Evolutionary conservation across 345 rosid genomes (phyloP).

Genomic region (Hirschfeldia incana): DNA sequence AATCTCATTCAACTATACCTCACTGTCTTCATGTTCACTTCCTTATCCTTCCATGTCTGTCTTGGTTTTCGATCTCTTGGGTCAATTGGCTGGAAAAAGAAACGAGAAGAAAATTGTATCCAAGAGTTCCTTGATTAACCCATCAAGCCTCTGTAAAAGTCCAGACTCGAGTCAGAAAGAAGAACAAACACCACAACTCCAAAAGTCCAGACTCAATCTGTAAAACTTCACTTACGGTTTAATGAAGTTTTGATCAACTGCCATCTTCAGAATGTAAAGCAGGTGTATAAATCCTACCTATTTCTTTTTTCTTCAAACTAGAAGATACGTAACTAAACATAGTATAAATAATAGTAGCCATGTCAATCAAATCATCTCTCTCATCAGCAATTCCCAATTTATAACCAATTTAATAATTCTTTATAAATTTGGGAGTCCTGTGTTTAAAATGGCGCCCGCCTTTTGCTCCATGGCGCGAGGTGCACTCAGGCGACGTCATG

Average conservation of each 20-base stretch:
- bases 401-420: too few species aligned
- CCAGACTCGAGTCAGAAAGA: not conserved
- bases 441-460: too few species aligned
- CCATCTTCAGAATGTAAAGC: conserved; percentile 54
- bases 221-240: too few species aligned
- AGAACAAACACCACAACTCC: not conserved
- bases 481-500: too few species aligned
- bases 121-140: conserved; percentile 60
- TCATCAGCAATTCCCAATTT: conserved; percentile 55
- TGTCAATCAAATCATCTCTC: conserved; percentile 50
- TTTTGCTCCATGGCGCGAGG: too few species aligned
- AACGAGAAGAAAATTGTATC: conserved; percentile 33
- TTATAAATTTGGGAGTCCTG: too few species aligned
- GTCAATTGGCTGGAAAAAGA: conserved; percentile 8
- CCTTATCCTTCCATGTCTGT: not conserved
- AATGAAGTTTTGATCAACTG: conserved; percentile 74
- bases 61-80: not conserved
- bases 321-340: conserved; percentile 23
- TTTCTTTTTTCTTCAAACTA: not conserved
- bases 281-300: not conserved
- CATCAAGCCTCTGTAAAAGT: conserved; percentile 61
- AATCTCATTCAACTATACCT: not conserved
- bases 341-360: conserved; percentile 64
- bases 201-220: too few species aligned
- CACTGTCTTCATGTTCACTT: not conserved